Percentiles rank a stretch among this genome's conserved stretches.
These are phyloP conservation scores for Williopsis jadinii DNA, from an alignment of 1,139 yeast species.

Conservation along the genomic window DNA sequence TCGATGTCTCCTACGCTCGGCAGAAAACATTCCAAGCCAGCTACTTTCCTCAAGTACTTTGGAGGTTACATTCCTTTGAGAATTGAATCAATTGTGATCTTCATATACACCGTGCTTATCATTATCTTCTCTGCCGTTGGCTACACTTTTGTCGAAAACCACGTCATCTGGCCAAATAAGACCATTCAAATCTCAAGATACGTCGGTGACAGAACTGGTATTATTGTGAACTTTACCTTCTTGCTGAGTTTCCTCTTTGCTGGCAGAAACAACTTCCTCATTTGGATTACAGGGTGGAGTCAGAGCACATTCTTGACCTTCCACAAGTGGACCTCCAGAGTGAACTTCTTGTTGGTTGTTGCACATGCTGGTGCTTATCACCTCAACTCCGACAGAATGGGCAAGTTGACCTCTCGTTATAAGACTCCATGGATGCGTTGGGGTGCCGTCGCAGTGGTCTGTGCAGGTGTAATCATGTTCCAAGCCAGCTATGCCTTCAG, in stretches of 20 bases:
- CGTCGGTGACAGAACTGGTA: conserved; percentile 56
- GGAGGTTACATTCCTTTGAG: conserved; percentile 44
- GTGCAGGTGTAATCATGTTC: conserved; percentile 33
- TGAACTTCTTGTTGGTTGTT: conserved; percentile 29
- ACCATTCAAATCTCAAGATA: conserved; percentile 48
- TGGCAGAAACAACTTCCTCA: conserved; percentile 62
- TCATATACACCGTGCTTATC: conserved; percentile 34
- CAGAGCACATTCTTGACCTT: conserved; percentile 52
- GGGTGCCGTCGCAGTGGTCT: conserved; percentile 43
- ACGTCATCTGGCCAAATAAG: conserved; percentile 33
- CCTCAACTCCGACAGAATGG: conserved; percentile 12
- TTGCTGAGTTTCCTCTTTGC: conserved; percentile 50
- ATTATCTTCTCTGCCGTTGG: conserved; percentile 32
- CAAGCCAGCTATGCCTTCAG: conserved; percentile 43
- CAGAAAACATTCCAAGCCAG: conserved; percentile 22
- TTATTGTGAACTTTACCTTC: conserved; percentile 36
- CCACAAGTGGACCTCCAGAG: conserved; percentile 66
- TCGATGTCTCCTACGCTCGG: conserved; percentile 36
- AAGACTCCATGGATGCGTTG: conserved; percentile 18
- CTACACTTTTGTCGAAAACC: conserved; percentile 32
- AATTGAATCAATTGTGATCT: conserved; percentile 42
- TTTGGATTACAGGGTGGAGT: conserved; percentile 62
- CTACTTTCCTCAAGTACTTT: conserved; percentile 7
- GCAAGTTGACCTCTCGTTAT: conserved; percentile 8
- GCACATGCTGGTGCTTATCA: conserved; percentile 27